phyloP scores from a whole-genome alignment of 768 basidiomycete genomes.

The Harrya chromipes region DNA sequence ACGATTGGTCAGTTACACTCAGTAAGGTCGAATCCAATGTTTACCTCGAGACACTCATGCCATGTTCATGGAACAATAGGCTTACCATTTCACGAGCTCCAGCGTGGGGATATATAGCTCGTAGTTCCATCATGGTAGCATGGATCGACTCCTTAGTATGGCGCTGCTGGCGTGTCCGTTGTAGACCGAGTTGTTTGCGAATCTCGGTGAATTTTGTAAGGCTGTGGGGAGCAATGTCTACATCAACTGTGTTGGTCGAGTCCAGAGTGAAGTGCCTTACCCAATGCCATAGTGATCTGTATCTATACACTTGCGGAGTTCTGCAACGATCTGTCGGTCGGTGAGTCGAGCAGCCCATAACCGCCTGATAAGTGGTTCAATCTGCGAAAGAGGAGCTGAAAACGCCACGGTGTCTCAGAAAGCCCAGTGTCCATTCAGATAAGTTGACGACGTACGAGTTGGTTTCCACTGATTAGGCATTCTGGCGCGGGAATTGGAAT shows the following conservation, averaged over 20 bases:
- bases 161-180: background rate
- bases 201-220: background rate
- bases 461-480: too few species aligned
- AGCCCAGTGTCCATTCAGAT: too few species aligned
- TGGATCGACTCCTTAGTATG: background rate
- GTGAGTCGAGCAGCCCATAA: slow-evolving; percentile 25
- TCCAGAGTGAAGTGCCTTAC: slow-evolving; percentile 6
- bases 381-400: slow-evolving; percentile 7
- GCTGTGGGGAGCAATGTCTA: background rate
- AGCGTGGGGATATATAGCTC: background rate
- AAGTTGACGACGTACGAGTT: too few species aligned
- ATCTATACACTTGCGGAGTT: slow-evolving; percentile 24
- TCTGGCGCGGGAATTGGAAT: too few species aligned
- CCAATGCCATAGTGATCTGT: slow-evolving; percentile 19
- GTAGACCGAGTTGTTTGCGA: background rate
- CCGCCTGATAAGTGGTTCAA: slow-evolving; percentile 6
- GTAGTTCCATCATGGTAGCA: background rate
- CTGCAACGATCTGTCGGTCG: slow-evolving; percentile 25
- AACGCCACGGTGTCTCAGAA: too few species aligned
- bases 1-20: too few species aligned
- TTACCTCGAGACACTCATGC: background rate
- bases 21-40: too few species aligned
- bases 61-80: background rate
- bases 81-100: background rate
- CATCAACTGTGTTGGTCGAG: too few species aligned